A percentile compares a stretch with the other conserved stretches of the same genome.
Conservation (phyloP, 768 basidiomycete genomes). For the Ephemerocybe angulata region DNA sequence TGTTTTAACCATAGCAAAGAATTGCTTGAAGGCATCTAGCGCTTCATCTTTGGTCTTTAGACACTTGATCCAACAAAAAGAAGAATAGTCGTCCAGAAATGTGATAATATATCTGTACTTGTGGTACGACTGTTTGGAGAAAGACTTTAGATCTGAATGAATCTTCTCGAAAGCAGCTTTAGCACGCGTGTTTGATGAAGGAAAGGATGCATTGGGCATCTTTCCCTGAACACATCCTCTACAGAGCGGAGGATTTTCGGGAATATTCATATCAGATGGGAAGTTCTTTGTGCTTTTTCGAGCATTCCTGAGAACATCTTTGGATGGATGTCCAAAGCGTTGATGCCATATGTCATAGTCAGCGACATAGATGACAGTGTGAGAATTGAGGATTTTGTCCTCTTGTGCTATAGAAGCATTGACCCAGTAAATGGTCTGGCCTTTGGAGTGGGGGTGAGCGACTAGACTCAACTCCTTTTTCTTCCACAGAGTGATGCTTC, state of each 20-base stretch:
- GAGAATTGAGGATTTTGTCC: background rate
- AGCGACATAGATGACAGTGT: background rate
- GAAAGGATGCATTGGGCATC: constrained; percentile 14
- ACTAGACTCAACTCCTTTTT: background rate
- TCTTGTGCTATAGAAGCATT: background rate
- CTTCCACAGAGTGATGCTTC: background rate
- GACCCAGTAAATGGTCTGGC: background rate
- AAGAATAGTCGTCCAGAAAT: constrained; percentile 16
- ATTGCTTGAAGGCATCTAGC: background rate
- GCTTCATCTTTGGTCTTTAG: constrained; percentile 11
- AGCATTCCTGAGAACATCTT: constrained; percentile 7
- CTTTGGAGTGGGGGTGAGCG: background rate
- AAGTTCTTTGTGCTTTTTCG: constrained; percentile 2
- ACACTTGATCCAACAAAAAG: constrained; percentile 6
- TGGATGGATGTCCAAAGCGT: constrained; percentile 13
- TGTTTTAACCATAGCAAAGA: constrained; percentile 5
- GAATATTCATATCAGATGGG: constrained; percentile 3
- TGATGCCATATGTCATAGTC: constrained; percentile 13
- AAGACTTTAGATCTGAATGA: constrained; percentile 20
- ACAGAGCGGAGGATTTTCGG: constrained; percentile 5
- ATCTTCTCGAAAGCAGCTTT: constrained; percentile 14
- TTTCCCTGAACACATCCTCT: constrained; percentile 17
- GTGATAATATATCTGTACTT: constrained; percentile 14
- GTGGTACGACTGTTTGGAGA: constrained; percentile 15
- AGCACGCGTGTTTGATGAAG: constrained; percentile 10